Percentiles rank a stretch among this genome's conserved stretches.
phyloP scores from a whole-genome alignment of 345 rosid species.

The Bruguiera sexangula region DNA sequence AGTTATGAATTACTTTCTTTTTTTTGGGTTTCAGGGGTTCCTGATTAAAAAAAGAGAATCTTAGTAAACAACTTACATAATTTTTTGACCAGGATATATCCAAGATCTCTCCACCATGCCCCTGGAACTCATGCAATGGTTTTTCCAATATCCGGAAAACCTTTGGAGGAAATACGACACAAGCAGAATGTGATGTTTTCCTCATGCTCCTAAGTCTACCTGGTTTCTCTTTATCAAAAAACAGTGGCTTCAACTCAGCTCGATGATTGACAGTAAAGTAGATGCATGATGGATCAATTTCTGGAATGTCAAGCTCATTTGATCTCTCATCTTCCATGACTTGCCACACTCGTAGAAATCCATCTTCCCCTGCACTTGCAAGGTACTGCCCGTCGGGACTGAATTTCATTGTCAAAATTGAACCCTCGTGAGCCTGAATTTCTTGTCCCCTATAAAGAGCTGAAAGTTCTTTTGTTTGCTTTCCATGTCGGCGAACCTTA shows the following conservation, averaged over 20 bases:
- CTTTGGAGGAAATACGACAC: slow-evolving; percentile 43
- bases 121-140: slow-evolving; percentile 48
- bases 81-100: slow-evolving; percentile 55
- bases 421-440: slow-evolving; percentile 27
- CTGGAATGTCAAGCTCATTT: slow-evolving; percentile 16
- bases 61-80: slow-evolving; percentile 7
- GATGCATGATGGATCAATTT: slow-evolving; percentile 33
- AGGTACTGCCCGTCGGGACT: slow-evolving; percentile 30
- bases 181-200: slow-evolving; percentile 30
- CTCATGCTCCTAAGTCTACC: slow-evolving; percentile 23
- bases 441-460: slow-evolving; percentile 26
- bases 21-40: background rate
- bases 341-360: slow-evolving; percentile 29
- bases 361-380: slow-evolving; percentile 35
- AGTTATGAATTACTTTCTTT: background rate
- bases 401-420: slow-evolving; percentile 32
- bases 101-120: slow-evolving; percentile 45
- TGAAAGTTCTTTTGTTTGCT: slow-evolving; percentile 20
- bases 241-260: slow-evolving; percentile 31
- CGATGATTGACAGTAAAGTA: slow-evolving; percentile 35
- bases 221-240: slow-evolving; percentile 20
- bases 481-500: slow-evolving; percentile 36
- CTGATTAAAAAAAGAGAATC: background rate
- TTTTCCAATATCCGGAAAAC: slow-evolving; percentile 37
- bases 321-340: slow-evolving; percentile 18